Evolutionary conservation across 371 early-diverging fungal genomes (phyloP), one percentile per base, ranked within the genome.

Genomic region (Mucor irregularis): DNA sequence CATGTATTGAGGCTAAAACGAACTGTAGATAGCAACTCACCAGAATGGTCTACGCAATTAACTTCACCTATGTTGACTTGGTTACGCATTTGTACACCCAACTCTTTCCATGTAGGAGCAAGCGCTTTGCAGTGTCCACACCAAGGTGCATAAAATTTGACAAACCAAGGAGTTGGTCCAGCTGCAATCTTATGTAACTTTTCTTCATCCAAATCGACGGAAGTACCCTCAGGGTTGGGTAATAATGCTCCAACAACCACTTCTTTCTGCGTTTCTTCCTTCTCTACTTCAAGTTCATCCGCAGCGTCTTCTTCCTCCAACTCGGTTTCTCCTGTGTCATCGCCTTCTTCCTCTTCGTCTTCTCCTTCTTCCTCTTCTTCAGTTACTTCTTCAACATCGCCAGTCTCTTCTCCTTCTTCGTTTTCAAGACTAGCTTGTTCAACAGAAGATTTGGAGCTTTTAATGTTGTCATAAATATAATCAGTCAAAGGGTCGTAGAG

Each of bases 81-180:
- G n/a, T 82, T 83, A 57, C 79, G 77, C 42, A 90, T 56, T 26
- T 68, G 66, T 28, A 64, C 64, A 22, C 88, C 93, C 58, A 95
- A 66, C 48, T 84, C 72, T 26, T 73, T 82, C 86, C 90, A 94
- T 13, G 78, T 74, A 13, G 95, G 93, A 11, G 90, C 91, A 53
- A 96, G 76, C 0, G 69, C 59, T 67, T 91, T 78, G 75, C 97
- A 97, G 68, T 92, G 91, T 11, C 80, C 74, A 67, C 95, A 95
- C 91, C 93, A 93, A 4, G 95, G 93, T 19, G 93, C 90, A 72
- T 83, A 90, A 67, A 87, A 91, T 66, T 90, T 88, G 58, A 94
- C 62, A 55, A 93, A 86, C 89, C 84, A 89, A 26, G 83, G 78
- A 31, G 56, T 61, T 4, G 46, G 49, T 16, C 44, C 49, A 22